Evolutionary conservation across 1,284 basidiomycete species (phyloP).

Genomic region (Moesziomyces parantarcticus): DNA sequence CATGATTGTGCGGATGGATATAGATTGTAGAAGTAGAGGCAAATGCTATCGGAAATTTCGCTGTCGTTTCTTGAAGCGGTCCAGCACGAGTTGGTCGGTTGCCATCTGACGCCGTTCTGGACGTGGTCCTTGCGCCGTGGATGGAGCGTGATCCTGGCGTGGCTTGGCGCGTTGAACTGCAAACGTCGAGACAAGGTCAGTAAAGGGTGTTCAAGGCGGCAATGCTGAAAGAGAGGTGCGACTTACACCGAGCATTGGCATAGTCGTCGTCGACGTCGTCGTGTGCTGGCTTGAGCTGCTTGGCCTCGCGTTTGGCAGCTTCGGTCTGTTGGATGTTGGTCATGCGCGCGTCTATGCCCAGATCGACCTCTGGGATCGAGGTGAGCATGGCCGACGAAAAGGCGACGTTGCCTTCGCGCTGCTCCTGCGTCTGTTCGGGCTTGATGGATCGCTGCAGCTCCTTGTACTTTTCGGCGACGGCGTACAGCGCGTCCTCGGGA

Average conservation of each 20-base stretch:
- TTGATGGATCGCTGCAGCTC: constrained; percentile 68
- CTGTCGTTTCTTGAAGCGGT: constrained; percentile 68
- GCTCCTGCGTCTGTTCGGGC: constrained; percentile 70
- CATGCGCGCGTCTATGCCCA: constrained; percentile 92
- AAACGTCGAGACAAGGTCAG: too few relatives aligned
- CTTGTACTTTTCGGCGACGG: constrained; percentile 77
- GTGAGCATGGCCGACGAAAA: constrained; percentile 93
- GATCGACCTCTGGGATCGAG: constrained; percentile 91
- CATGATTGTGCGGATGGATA: background rate
- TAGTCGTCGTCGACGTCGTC: constrained; percentile 76
- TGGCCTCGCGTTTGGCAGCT: constrained; percentile 86
- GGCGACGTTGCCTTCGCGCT: constrained; percentile 90
- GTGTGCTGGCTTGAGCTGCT: constrained; percentile 71
- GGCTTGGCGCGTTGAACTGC: background rate
- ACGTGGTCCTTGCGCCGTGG: constrained; percentile 69
- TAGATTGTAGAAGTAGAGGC: too few relatives aligned
- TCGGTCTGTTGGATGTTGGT: constrained; percentile 97
- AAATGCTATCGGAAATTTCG: constrained; percentile 24
- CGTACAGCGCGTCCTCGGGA: constrained; percentile 84
- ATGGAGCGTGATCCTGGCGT: constrained; percentile 73
- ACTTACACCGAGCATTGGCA: constrained; percentile 77
- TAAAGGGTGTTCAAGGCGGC: too few relatives aligned
- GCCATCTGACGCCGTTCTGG: constrained; percentile 77
- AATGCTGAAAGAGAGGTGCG: too few relatives aligned
- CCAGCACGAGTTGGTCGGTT: constrained; percentile 85